Base-by-base conservation (phyloP, 768 basidiomycete genomes). In the Termitomyces sp. region DNA sequence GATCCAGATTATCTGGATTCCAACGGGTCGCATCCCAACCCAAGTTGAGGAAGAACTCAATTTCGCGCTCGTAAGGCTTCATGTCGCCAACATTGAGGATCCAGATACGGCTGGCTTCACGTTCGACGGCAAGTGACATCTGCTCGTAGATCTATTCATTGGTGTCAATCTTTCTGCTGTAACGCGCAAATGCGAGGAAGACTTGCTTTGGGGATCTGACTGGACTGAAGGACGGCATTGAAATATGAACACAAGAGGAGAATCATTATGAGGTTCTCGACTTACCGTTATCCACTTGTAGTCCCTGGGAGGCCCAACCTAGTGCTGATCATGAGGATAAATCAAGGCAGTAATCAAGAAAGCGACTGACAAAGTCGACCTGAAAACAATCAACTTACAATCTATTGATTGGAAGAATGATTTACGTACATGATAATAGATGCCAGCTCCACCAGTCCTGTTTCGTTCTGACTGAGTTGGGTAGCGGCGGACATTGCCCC, bases 81-180 rank as follows among this genome's bases (percentile, higher is more conserved):
- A 90, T 67, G 61, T 89, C 86, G n/a, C 88, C 88, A 54, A 90
- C 86, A 65, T 89, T 90, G 51, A 90, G 68, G 41, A 90, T 78
- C 85, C 86, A 88, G 48, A 90, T 70, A 17, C 75, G 74, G 9
- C 72, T 78, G 7, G 85, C 84, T 32, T 82, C 73, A 34, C 82
- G 79, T 14, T 80, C 78, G 11, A 82, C 75, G 0, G 86, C 83
- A n/a, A 86, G 72, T 19, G 83, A 82, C 77, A 89, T 79, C 71
- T 88, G 86, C 61, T 89, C 85, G 67, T 79, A 83, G 9, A 80
- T 76, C 80, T 82, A 52, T n/a, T n/a, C 5, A 27, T 5, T 40
- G 32, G 14, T 9, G 16, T 41, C 12, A 27, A 35, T 6, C 30
- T 19, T 53, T 43, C 11, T 41, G 6, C 7, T 12, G 11, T 27